Evolutionary conservation across 495 filamentous ascomycete genomes (phyloP).

Genomic region (Aspergillus carlsbadensis): DNA sequence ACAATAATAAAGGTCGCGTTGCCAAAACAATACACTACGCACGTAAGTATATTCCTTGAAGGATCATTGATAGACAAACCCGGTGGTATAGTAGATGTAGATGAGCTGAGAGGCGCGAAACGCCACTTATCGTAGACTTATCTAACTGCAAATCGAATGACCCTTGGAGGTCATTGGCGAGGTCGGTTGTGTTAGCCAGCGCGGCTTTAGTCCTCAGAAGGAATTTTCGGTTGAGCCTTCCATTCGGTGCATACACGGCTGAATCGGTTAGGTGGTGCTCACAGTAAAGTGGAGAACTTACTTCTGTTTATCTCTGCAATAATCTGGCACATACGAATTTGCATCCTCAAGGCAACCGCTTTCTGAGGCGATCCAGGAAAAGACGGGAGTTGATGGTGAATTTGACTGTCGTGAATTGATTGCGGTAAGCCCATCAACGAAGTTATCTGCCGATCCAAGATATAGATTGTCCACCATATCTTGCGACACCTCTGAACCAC

Average conservation of each 20-base stretch:
- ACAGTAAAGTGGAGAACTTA: too few species aligned
- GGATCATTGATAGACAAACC: constrained; percentile 16
- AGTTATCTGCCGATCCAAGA: constrained; percentile 43
- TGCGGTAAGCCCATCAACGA: constrained; percentile 44
- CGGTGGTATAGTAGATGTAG: constrained; percentile 46
- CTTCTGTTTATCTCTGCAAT: constrained; percentile 41
- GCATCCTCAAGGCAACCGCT: constrained; percentile 15
- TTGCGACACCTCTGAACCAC: too few species aligned
- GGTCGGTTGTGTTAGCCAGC: constrained; percentile 35
- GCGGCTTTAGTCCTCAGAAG: constrained; percentile 35
- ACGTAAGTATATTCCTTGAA: neutral
- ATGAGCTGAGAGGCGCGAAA: constrained; percentile 40
- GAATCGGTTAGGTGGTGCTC: too few species aligned
- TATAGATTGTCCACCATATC: constrained; percentile 48
- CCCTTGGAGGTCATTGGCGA: constrained; percentile 34
- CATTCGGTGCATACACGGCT: too few species aligned
- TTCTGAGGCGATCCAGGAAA: constrained; percentile 30
- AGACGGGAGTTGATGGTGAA: constrained; percentile 32
- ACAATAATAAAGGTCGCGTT: constrained; percentile 41
- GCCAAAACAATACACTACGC: constrained; percentile 40
- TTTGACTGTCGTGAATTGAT: constrained; percentile 35
- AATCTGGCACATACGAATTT: constrained; percentile 42
- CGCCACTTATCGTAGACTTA: constrained; percentile 26
- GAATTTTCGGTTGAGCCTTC: too few species aligned
- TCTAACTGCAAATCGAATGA: constrained; percentile 37